Evolutionary conservation across 2,329 filamentous ascomycete species (phyloP).

Genomic region (Aureobasidium lini): DNA sequence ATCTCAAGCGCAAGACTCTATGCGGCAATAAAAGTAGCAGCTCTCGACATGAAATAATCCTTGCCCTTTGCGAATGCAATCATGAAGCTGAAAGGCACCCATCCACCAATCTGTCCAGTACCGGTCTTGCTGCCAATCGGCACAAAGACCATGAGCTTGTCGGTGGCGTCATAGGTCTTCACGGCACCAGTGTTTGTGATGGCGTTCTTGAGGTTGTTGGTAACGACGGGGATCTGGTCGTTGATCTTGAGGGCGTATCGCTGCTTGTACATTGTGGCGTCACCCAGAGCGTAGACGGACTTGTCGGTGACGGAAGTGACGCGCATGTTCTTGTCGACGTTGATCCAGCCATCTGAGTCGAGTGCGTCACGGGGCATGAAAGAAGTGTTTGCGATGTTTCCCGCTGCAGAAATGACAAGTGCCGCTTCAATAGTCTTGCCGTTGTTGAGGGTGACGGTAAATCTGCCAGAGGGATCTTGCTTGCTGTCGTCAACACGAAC

Average conservation of each 20-base stretch:
- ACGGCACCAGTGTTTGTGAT: background rate
- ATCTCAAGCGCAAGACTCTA: background rate
- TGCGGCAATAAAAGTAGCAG: slow-evolving; percentile 6
- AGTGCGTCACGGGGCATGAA: slow-evolving; percentile 34
- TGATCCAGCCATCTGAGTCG: slow-evolving; percentile 9
- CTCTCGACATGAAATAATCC: slow-evolving; percentile 9
- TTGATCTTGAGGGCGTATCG: slow-evolving; percentile 11
- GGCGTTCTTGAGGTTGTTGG: slow-evolving; percentile 1
- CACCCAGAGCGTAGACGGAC: background rate
- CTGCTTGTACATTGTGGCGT: slow-evolving; percentile 11
- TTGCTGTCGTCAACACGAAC: background rate
- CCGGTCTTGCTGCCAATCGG: slow-evolving; percentile 6
- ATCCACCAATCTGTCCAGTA: slow-evolving; percentile 5
- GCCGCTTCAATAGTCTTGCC: slow-evolving; percentile 39
- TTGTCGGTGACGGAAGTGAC: background rate
- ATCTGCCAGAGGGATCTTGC: background rate
- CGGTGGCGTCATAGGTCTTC: background rate
- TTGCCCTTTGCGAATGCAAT: slow-evolving; percentile 12
- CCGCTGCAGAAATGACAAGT: slow-evolving; percentile 42
- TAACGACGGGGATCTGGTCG: slow-evolving; percentile 9
- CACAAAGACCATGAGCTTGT: slow-evolving; percentile 13
- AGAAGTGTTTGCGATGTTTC: slow-evolving; percentile 39
- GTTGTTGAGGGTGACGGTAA: slow-evolving; percentile 29
- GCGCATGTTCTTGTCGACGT: slow-evolving; percentile 10
- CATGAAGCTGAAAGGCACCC: slow-evolving; percentile 12